Base-by-base conservation (phyloP, 75 land plant genomes). In the Ceratopteris richardii region DNA sequence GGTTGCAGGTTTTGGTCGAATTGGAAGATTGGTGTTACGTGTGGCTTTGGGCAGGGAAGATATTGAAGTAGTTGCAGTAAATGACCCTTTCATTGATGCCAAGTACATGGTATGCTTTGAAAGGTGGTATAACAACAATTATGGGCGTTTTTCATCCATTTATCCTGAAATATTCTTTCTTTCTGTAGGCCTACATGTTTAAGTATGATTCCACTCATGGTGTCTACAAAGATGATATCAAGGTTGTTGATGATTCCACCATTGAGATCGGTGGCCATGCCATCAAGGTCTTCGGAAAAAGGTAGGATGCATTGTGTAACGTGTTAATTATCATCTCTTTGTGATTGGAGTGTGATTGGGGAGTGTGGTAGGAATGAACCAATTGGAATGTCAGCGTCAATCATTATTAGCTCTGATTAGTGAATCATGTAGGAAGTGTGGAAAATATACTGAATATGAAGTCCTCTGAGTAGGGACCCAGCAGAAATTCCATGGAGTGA, bases 161-260 rank as follows among this genome's bases (percentile, higher is more conserved):
- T 40, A 40, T 40, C 9, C 12, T 40, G 42, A 33, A 4, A 33
- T 30, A 22, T 31, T 31, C 48, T 50, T 29, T 18, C 39, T 54
- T 36, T 37, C 17, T 63, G 20, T 74, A 89, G 98, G 87, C 98
- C 22, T 89, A 94, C 77, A 94, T 94, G 98, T 80, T 94, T 53
- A 94, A 94, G 69, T 94, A 94, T 66, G 98, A 94, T 66, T 83
- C 88, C 20, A 80, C 80, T 13, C 98, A 94, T 75, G 93, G 98
- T 21, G 53, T 73, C 33, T 82, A 77, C 71, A 80, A 82, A 58
- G 87, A 85, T 43, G 80, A 76, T n/a, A 57, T 87, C 30, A 68
- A 57, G 24, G 84, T 76, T 40, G 29, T 85, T 31, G 90, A 80
- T 63, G 87, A 78, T 0, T 64, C 65, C 21, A 80, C 87, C 23